Evolutionary conservation across 345 rosid genomes (phyloP).

Genomic region (Kandelia obovata): DNA sequence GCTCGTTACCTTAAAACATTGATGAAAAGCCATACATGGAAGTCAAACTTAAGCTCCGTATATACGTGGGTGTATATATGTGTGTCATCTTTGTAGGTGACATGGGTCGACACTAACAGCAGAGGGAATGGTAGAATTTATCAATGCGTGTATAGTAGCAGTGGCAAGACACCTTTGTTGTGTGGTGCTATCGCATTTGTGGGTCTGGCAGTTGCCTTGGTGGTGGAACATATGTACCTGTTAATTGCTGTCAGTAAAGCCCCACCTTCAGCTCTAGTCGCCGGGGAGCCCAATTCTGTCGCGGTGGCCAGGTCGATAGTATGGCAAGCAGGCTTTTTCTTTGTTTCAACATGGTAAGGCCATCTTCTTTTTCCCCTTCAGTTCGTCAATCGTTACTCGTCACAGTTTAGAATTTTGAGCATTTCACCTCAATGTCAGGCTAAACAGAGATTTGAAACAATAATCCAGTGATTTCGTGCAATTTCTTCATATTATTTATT

Average conservation of each 20-base stretch:
- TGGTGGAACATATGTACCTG: slow-evolving; percentile 58
- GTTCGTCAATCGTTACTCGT: too few species aligned
- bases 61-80: not conserved
- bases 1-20: too few species aligned
- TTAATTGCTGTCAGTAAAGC: slow-evolving; percentile 62
- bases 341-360: slow-evolving; percentile 67
- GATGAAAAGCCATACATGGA: too few species aligned
- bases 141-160: slow-evolving; percentile 65
- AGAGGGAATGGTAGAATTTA: slow-evolving; percentile 20
- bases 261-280: slow-evolving; percentile 41
- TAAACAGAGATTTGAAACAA: too few species aligned
- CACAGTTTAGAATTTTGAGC: too few species aligned
- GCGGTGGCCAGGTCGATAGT: slow-evolving; percentile 39
- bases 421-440: too few species aligned
- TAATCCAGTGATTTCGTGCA: too few species aligned
- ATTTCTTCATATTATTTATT: too few species aligned
- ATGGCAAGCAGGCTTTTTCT: slow-evolving; percentile 75
- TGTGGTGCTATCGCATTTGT: slow-evolving; percentile 58
- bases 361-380: not conserved
- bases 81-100: slow-evolving; percentile 39
- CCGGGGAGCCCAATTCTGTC: slow-evolving; percentile 49
- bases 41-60: not conserved
- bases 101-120: slow-evolving; percentile 32
- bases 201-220: slow-evolving; percentile 63
- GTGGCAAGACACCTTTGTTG: slow-evolving; percentile 67